Conservation (phyloP, 2,329 filamentous ascomycete genomes). For the Xylaria sp. region DNA sequence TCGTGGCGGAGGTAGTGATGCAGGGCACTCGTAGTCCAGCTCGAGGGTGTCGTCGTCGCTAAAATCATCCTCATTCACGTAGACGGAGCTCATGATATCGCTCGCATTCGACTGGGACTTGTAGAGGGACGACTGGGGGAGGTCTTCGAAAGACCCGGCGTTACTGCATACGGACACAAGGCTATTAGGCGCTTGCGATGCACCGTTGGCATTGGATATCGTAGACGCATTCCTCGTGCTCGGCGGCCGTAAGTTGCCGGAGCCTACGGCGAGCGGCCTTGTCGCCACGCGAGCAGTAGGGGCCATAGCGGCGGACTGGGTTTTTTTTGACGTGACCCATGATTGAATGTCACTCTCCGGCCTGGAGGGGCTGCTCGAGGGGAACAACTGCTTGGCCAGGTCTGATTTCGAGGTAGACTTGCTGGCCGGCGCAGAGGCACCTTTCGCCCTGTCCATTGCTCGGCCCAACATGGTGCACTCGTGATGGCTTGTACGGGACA, state of each 20-base stretch:
- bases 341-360: constrained; percentile 46
- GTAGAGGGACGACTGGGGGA: constrained; percentile 32
- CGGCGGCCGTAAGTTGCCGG: constrained; percentile 31
- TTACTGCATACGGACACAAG: constrained; percentile 41
- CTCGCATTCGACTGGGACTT: constrained; percentile 22
- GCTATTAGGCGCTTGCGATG: constrained; percentile 24
- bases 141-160: constrained; percentile 46
- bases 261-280: constrained; percentile 32
- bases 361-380: constrained; percentile 49
- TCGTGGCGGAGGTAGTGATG: constrained; percentile 40
- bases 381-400: constrained; percentile 49
- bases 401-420: constrained; percentile 27
- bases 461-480: constrained; percentile 26
- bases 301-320: background rate
- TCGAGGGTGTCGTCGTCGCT: constrained; percentile 77
- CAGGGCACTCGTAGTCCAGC: constrained; percentile 59
- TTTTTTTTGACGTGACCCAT: constrained; percentile 38
- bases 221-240: constrained; percentile 5
- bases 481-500: constrained; percentile 12
- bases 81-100: constrained; percentile 39
- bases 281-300: constrained; percentile 12
- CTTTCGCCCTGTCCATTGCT: constrained; percentile 28
- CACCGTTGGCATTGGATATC: constrained; percentile 12
- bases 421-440: constrained; percentile 35
- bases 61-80: constrained; percentile 76